Evolutionary conservation across 1,139 yeast species (phyloP).

Genomic region (Waltiozyma sp.): DNA sequence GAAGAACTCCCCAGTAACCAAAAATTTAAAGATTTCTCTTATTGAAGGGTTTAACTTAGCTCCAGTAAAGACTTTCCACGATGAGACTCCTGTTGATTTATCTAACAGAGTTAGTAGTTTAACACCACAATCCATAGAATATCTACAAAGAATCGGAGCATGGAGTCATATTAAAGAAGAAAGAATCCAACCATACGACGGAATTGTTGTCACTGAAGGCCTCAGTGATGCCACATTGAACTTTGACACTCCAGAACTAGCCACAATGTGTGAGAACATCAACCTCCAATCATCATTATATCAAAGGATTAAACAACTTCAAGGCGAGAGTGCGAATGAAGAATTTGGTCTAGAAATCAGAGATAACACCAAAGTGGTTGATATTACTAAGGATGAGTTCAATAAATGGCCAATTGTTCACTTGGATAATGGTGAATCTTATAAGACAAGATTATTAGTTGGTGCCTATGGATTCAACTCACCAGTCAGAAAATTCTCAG

Average conservation of each 20-base stretch:
- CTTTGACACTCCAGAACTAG: conserved; percentile 55
- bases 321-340: conserved; percentile 13
- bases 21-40: conserved; percentile 49
- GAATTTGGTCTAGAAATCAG: conserved; percentile 33
- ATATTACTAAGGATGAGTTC: conserved; percentile 27
- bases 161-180: conserved; percentile 63
- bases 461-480: conserved; percentile 98
- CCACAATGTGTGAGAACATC: conserved; percentile 82
- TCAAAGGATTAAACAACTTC: conserved; percentile 38
- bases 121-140: conserved; percentile 70
- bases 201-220: conserved; percentile 82
- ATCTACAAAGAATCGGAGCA: conserved; percentile 58
- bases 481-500: conserved; percentile 77
- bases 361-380: conserved; percentile 57
- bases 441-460: conserved; percentile 63
- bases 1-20: conserved; percentile 52
- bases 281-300: conserved; percentile 71
- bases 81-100: conserved; percentile 44
- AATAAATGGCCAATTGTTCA: conserved; percentile 72
- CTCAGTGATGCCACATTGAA: conserved; percentile 57
- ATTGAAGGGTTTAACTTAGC: conserved; percentile 62
- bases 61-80: conserved; percentile 39
- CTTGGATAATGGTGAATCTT: conserved; percentile 51
- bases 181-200: conserved; percentile 69
- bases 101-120: conserved; percentile 80